A percentile compares a stretch with the other conserved stretches of the same genome.
Evolutionary conservation across 1,139 yeast species (phyloP).

Genomic region (Yarrowia galli): DNA sequence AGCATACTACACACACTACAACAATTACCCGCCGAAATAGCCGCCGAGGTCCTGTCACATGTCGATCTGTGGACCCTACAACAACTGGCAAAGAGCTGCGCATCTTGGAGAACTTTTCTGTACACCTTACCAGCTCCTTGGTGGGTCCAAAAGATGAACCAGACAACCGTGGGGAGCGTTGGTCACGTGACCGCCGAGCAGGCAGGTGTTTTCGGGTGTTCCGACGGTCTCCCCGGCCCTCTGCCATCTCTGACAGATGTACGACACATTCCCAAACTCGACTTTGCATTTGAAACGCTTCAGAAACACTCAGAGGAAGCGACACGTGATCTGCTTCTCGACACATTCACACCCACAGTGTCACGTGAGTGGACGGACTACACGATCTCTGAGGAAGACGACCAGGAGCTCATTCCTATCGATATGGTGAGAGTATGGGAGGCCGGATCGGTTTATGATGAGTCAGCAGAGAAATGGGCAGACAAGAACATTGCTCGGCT

Average conservation of each 20-base stretch:
- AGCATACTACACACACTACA: not conserved
- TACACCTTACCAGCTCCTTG: not conserved
- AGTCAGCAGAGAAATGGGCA: not conserved
- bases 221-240: not conserved
- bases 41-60: slow-evolving; percentile 3
- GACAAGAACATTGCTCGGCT: not conserved
- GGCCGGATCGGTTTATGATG: not conserved
- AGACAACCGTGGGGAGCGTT: not conserved
- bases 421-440: slow-evolving; percentile 12
- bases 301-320: not conserved
- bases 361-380: slow-evolving; percentile 17
- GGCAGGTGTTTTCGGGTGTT: not conserved
- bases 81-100: not conserved
- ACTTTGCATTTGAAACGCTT: not conserved
- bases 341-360: not conserved
- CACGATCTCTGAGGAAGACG: not conserved
- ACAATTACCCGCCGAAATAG: not conserved
- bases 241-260: not conserved
- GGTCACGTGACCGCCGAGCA: not conserved
- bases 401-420: not conserved
- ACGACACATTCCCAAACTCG: not conserved
- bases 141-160: slow-evolving; percentile 5
- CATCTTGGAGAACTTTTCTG: not conserved
- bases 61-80: slow-evolving; percentile 18
- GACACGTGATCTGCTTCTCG: slow-evolving; percentile 7